These are phyloP conservation scores for Candida ascalaphidarum DNA, from an alignment of 805 yeast genomes.

Conservation along the genomic window DNA sequence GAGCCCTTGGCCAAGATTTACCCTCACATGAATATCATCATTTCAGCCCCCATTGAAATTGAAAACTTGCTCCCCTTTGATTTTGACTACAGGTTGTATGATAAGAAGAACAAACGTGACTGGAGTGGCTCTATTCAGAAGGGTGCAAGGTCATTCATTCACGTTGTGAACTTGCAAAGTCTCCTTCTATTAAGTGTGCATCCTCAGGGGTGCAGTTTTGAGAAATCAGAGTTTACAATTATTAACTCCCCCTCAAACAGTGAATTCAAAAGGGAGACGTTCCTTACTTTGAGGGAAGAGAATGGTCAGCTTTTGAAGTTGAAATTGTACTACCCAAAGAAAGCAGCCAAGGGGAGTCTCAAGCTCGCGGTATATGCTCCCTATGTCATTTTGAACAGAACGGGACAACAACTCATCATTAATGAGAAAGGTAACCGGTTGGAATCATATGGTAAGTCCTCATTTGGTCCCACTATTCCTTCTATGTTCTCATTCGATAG, in stretches of 20 bases:
- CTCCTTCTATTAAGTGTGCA: slow-evolving; percentile 63
- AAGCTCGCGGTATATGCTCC: slow-evolving; percentile 74
- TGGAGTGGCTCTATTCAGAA: slow-evolving; percentile 54
- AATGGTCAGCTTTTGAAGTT: slow-evolving; percentile 65
- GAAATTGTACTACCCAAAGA: slow-evolving; percentile 52
- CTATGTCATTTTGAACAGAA: slow-evolving; percentile 72
- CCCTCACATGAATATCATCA: slow-evolving; percentile 72
- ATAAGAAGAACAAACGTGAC: slow-evolving; percentile 59
- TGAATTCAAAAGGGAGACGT: slow-evolving; percentile 48
- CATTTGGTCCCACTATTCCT: slow-evolving; percentile 35
- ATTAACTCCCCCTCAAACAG: slow-evolving; percentile 50
- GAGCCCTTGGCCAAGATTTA: slow-evolving; percentile 69
- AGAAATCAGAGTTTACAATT: slow-evolving; percentile 65
- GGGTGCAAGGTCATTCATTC: slow-evolving; percentile 67
- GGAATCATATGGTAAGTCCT: slow-evolving; percentile 40
- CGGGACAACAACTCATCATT: slow-evolving; percentile 57
- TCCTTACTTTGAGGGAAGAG: slow-evolving; percentile 42
- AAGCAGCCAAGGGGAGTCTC: slow-evolving; percentile 48
- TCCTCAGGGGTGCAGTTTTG: slow-evolving; percentile 55
- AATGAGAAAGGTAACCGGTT: slow-evolving; percentile 35
- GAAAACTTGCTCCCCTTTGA: slow-evolving; percentile 84
- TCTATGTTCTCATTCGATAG: slow-evolving; percentile 79
- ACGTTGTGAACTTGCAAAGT: slow-evolving; percentile 68
- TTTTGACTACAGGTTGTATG: slow-evolving; percentile 64
- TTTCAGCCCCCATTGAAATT: slow-evolving; percentile 81